These are phyloP conservation scores for Ophiocordyceps camponoti-rufipedis DNA, from an alignment of 2,329 filamentous ascomycete species.

Conservation along the genomic window DNA sequence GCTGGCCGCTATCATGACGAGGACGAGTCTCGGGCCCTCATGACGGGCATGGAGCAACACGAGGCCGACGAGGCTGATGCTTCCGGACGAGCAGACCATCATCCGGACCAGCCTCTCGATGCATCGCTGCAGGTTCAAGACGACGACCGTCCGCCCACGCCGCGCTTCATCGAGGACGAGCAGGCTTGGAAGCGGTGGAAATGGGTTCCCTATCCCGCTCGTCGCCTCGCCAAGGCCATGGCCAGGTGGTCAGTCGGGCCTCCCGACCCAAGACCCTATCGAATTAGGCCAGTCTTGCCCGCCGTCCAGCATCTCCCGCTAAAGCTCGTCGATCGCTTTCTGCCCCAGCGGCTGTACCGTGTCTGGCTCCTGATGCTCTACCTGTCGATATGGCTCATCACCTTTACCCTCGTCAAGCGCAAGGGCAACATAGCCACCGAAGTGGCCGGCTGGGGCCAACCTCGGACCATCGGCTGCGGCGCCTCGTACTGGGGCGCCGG, in stretches of 20 bases:
- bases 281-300: conserved; percentile 44
- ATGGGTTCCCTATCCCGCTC: conserved; percentile 40
- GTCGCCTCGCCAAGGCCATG: conserved; percentile 23
- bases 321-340: conserved; percentile 39
- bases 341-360: conserved; percentile 41
- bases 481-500: conserved; percentile 52
- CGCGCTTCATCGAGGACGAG: conserved; percentile 41
- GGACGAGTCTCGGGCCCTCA: conserved; percentile 18
- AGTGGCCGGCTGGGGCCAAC: conserved; percentile 48
- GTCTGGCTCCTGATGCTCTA: conserved; percentile 39
- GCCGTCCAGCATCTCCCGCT: conserved; percentile 49
- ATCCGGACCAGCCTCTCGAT: conserved; percentile 24
- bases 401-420: conserved; percentile 51
- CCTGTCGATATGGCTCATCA: conserved; percentile 48
- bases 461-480: conserved; percentile 47
- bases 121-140: conserved; percentile 25
- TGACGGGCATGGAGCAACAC: conserved; percentile 16
- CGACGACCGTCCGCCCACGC: conserved; percentile 25
- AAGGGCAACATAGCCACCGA: conserved; percentile 39
- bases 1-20: conserved; percentile 8
- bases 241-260: conserved; percentile 38
- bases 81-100: conserved; percentile 5
- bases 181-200: conserved; percentile 25
- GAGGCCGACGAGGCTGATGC: conserved; percentile 6
- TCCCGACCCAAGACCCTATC: conserved; percentile 24